Percentiles rank a stretch among this genome's conserved stretches.
phyloP scores from a whole-genome alignment of 2,329 filamentous ascomycete species.

The Beauveria rudraprayagi region DNA sequence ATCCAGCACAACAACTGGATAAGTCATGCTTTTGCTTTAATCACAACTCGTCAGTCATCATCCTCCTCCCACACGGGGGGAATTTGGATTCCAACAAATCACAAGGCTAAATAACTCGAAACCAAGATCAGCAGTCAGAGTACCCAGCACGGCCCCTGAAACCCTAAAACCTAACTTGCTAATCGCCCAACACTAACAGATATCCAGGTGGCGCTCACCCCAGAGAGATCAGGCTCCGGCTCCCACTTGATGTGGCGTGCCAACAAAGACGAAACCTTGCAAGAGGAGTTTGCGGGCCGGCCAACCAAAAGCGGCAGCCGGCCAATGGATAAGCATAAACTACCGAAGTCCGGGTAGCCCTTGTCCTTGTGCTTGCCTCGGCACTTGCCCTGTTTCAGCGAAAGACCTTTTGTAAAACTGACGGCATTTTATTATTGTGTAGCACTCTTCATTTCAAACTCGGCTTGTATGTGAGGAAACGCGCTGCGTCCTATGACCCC shows the following conservation, averaged over 20 bases:
- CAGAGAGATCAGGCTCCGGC: not conserved
- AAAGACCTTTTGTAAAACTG: not conserved
- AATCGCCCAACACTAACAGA: too few species aligned
- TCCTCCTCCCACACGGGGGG: not conserved
- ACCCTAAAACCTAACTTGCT: not conserved
- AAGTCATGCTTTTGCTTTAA: too few species aligned
- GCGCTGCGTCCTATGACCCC: not conserved
- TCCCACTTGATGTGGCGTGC: not conserved
- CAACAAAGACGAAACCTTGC: not conserved
- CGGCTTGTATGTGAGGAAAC: not conserved
- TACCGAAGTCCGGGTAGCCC: too few species aligned
- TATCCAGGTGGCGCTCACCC: not conserved
- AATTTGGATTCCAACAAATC: not conserved
- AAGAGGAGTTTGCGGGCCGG: not conserved
- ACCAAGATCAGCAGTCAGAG: not conserved
- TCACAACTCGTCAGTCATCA: too few species aligned
- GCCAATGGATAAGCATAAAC: not conserved
- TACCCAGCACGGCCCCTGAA: not conserved
- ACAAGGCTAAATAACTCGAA: not conserved
- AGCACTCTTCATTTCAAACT: not conserved
- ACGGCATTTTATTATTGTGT: not conserved
- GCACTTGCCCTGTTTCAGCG: too few species aligned
- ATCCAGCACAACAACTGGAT: too few species aligned
- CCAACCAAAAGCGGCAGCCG: conserved; percentile 1
- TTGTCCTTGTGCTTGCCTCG: too few species aligned